A percentile compares a stretch with the other conserved stretches of the same genome.
Evolutionary conservation across 306 rosid species (phyloP).

Genomic region (Citrullus amarus): DNA sequence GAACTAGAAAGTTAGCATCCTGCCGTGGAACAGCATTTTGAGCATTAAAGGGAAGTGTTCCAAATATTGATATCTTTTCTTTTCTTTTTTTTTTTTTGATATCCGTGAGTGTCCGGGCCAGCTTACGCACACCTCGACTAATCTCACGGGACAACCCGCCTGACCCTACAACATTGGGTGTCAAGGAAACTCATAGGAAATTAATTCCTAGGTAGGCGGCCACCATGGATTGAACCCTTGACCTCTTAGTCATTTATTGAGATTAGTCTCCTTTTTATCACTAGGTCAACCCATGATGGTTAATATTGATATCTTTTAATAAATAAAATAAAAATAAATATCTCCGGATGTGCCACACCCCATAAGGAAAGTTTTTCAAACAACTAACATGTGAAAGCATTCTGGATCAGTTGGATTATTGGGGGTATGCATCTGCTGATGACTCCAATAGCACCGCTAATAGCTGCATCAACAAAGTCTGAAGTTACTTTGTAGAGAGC

Average conservation of each 20-base stretch:
- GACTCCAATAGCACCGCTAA: constrained; percentile 89
- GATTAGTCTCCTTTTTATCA: too few species aligned
- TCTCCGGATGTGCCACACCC: not conserved
- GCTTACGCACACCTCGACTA: too few species aligned
- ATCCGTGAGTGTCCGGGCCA: too few species aligned
- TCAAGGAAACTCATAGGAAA: too few species aligned
- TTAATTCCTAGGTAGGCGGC: too few species aligned
- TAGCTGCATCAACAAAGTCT: constrained; percentile 94
- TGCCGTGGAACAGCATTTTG: not conserved
- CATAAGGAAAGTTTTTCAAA: not conserved
- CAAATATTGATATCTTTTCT: not conserved
- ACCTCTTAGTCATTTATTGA: too few species aligned
- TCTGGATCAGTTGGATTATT: constrained; percentile 96
- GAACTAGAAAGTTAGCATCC: not conserved
- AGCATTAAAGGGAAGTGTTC: not conserved
- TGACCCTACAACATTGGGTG: too few species aligned
- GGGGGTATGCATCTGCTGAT: constrained; percentile 94
- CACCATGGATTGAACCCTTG: too few species aligned
- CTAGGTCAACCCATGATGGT: too few species aligned
- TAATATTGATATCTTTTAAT: not conserved
- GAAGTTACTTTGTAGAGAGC: constrained; percentile 99
- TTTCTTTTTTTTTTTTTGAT: too few species aligned
- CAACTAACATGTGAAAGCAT: constrained; percentile 98
- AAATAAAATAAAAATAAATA: not conserved
- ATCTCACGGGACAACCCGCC: too few species aligned